Evolutionary conservation across 2,329 filamentous ascomycete genomes (phyloP), one percentile per base, ranked within the genome.

Genomic region (Arthrobotrys sinensis): DNA sequence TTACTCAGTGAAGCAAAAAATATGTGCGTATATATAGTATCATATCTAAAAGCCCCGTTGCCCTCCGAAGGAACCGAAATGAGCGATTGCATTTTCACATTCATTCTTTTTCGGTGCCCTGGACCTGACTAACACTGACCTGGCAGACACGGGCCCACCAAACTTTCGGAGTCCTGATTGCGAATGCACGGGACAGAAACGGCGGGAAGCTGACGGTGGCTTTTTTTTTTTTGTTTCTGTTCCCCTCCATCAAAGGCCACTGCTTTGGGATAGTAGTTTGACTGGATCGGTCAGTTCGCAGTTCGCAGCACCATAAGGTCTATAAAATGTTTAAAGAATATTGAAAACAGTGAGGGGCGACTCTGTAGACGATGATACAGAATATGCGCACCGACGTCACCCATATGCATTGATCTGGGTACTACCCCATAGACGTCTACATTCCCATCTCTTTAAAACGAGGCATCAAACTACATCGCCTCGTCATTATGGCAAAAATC

Each of bases 21-120:
- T 53, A 53, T 53, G 50, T 53, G 50, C 53, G 40, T 67, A 76
- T 76, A 76, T 76, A 76, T 76, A 76, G 71, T n/a, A 76, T 68
- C 52, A 60, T 60, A 60, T 43, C 16, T 53, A 76, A 68, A 76
- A 68, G 28, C 46, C 65, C 71, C 72, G 72, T 76, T 66, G 55
- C 65, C 38, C 55, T 65, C 55, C 72, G 72, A 60, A 55, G 24
- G 72, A 69, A 76, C 46, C 64, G 64, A 76, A 76, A 69, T 76
- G 55, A 60, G 10, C 16, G 55, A 43, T 60, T 60, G 55, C 16
- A 60, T 60, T 60, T 60, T 60, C 36, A 24, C 34, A 32, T 43
- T 40, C 53, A 40, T 60, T 60, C 34, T 43, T 16, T 34, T 16
- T 19, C 10, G 24, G 52, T 57, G 52, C n/a, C 36, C 52, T 43